A percentile compares a stretch with the other conserved stretches of the same genome.
Conservation (phyloP, 1,284 basidiomycete species). For the Microbotryomycetes sp. region DNA sequence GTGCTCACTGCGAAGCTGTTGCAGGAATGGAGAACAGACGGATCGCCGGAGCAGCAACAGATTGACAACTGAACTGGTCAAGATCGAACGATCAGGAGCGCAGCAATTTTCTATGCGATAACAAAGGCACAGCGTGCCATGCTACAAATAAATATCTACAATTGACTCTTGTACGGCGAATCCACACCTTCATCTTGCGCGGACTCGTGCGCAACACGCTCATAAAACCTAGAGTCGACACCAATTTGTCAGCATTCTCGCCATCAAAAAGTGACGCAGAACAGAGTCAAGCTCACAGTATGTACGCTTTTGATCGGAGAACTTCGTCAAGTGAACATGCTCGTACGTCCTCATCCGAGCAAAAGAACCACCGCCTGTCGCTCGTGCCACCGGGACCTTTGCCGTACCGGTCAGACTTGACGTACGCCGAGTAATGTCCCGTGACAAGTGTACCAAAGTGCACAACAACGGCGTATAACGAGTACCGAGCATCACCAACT, state of each 20-base stretch:
- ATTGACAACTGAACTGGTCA: too few species aligned
- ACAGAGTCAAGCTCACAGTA: constrained; percentile 47
- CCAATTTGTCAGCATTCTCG: background rate
- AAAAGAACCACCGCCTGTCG: constrained; percentile 75
- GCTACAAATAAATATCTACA: too few species aligned
- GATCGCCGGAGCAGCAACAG: too few species aligned
- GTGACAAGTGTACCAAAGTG: constrained; percentile 86
- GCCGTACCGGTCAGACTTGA: constrained; percentile 26
- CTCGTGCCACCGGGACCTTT: constrained; percentile 5
- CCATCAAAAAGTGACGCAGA: background rate
- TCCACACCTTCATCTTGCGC: background rate
- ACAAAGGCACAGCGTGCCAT: too few species aligned
- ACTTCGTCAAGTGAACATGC: constrained; percentile 78
- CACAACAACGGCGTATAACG: constrained; percentile 64
- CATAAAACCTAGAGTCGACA: constrained; percentile 1
- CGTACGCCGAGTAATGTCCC: constrained; percentile 39
- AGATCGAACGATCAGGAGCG: too few species aligned
- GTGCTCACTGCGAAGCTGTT: too few species aligned
- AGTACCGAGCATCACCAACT: constrained; percentile 31
- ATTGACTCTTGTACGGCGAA: background rate
- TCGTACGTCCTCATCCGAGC: constrained; percentile 69
- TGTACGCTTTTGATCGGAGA: constrained; percentile 78
- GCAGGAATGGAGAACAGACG: too few species aligned
- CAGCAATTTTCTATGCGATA: too few species aligned
- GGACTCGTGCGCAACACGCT: background rate